Evolutionary conservation across 768 basidiomycete species (phyloP).

Genomic region (Pisolithus albus): DNA sequence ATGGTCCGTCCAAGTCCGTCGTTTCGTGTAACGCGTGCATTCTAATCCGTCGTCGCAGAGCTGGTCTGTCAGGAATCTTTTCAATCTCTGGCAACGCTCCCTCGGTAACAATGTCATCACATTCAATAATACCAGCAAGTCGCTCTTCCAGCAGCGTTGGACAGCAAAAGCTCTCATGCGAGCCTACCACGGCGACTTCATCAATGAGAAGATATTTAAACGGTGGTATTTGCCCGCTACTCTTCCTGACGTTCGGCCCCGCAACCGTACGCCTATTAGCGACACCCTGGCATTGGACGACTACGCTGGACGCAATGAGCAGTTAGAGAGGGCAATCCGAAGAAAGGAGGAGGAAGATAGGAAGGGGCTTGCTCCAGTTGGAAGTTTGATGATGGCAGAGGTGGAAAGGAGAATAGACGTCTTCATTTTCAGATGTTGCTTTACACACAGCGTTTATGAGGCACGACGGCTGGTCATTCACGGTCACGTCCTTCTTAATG

Average conservation of each 20-base stretch:
- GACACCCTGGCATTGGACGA: slow-evolving; percentile 43
- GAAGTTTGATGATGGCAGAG: slow-evolving; percentile 91
- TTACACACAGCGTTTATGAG: slow-evolving; percentile 84
- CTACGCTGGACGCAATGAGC: slow-evolving; percentile 49
- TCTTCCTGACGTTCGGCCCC: slow-evolving; percentile 79
- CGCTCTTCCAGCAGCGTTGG: slow-evolving; percentile 92
- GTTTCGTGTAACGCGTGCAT: neutral
- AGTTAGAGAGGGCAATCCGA: slow-evolving; percentile 36
- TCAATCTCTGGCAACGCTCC: slow-evolving; percentile 82
- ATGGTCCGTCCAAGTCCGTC: slow-evolving; percentile 49
- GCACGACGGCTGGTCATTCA: slow-evolving; percentile 82
- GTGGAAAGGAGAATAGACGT: slow-evolving; percentile 94
- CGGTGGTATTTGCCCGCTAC: slow-evolving; percentile 87
- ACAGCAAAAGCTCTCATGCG: slow-evolving; percentile 76
- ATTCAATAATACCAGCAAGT: slow-evolving; percentile 51
- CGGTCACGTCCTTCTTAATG: slow-evolving; percentile 84
- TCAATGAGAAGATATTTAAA: slow-evolving; percentile 89
- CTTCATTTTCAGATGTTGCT: slow-evolving; percentile 83
- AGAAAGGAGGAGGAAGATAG: slow-evolving; percentile 46
- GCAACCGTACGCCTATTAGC: slow-evolving; percentile 27
- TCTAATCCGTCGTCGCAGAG: slow-evolving; percentile 43
- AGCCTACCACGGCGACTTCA: slow-evolving; percentile 93
- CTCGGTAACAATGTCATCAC: slow-evolving; percentile 39
- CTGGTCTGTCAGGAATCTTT: slow-evolving; percentile 85
- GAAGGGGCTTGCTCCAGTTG: slow-evolving; percentile 79